Base-by-base conservation (phyloP, 768 basidiomycete species). In the Panaeolus cyanescens region DNA sequence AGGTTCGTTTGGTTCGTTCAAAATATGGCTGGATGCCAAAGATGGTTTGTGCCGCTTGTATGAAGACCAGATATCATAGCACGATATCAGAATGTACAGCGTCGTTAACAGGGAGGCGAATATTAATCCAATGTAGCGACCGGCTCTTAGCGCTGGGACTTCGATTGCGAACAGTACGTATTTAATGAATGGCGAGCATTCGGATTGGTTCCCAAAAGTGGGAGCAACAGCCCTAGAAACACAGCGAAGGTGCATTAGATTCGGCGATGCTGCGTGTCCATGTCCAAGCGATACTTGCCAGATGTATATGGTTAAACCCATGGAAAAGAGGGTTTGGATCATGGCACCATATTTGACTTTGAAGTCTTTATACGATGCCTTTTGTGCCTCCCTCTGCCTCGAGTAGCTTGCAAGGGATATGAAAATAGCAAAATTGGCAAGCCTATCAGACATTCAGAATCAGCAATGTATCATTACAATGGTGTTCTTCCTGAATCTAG, bases 361-460 rank as follows among this genome's bases (percentile, higher is more conserved):
- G 59, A 72, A 74, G 55, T 77, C 75, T 22, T 13, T 12, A 5
- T 50, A 28, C 22, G 67, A 65, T 25, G 62, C 59, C 45, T 56
- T 68, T 67, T n/a, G 5, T 17, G 68, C 68, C 34, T 71, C 69
- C 65, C 74, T 76, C 42, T 74, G 70, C 15, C 78, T 75, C 20
- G 79, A 79, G 60, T 79, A 80, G 34, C 75, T 76, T 4, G 77
- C 79, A 10, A 80, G 68, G 1, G 79, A 71, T 31, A 80, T 68
- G 59, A 79, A 78, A 5, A 71, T 73, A 17, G 77, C 79, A 61
- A 80, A 79, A 66, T 80, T 80, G 5, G 79, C 77, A 22, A 80
- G 67, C 78, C 78, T 79, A 22, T 17, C n/a, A 36, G 45, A 50
- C 13, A 50, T 4, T 40, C 19, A 42, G 50, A 32, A 34, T 32